Evolutionary conservation across 306 rosid species (phyloP), one percentile per base, ranked within the genome.

Genomic region (Pyrus pyrifolia): DNA sequence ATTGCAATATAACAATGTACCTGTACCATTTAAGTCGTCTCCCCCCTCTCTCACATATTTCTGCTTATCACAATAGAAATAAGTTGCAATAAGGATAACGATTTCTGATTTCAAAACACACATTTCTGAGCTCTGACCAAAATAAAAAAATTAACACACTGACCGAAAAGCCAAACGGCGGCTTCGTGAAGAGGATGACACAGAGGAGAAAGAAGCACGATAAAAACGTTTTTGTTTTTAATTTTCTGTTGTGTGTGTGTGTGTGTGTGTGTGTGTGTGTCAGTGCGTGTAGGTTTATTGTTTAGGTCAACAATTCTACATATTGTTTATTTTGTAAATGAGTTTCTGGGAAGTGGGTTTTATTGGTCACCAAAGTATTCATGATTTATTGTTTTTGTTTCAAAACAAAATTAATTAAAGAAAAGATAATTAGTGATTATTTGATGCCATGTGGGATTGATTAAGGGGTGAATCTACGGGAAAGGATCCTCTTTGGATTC

Each of bases 261-360:
- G 12, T 13, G 4, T 13, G 4, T 14, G 4, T 14, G 19, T 33
- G 38, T 6, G 40, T 6, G 40, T 6, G 40, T 35, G 40, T 6
- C 2, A 1, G 42, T 38, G 42, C 7, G 42, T 49, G 57, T 52
- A 21, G 27, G 27, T 25, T 25, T 25, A 25, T 25, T 22, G 35
- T 33, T 35, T 52, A 31, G 74, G 61, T 70, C 74, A 70, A 70
- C 61, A 18, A 70, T 66, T 19, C n/a, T 21, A 9, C 11, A 57
- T 60, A 60, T 8, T 4, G 11, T 60, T 11, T 60, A 25, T 9
- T 13, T n/a, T 13, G 45, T 21, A 7, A 55, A 51, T 52, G 11
- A 45, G 55, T 38, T 58, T 72, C 67, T 38, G 18, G 69, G 77
- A 27, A 61, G 59, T 61, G 77, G 77, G 27, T 73, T 73, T 60